Evolutionary conservation across 2,329 filamentous ascomycete species (phyloP).

Genomic region (Phialophora chinensis): DNA sequence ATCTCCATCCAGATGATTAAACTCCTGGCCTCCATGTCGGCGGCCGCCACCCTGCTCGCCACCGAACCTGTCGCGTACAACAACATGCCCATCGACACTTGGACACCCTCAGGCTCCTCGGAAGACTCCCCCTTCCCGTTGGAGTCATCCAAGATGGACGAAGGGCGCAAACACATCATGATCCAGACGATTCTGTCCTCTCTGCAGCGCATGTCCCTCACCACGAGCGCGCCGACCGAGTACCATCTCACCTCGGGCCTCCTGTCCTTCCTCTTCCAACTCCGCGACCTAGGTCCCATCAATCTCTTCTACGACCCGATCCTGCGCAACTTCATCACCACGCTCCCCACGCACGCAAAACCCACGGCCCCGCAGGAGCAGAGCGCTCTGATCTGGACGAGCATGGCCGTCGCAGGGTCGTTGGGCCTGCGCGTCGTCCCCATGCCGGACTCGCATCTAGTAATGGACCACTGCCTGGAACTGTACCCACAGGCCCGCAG

Average conservation of each 20-base stretch:
- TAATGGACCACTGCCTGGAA: constrained; percentile 32
- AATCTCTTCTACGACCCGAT: constrained; percentile 38
- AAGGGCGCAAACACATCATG: constrained; percentile 24
- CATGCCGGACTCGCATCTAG: constrained; percentile 30
- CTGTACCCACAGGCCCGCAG: constrained; percentile 27
- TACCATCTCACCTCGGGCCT: constrained; percentile 32
- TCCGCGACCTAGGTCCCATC: constrained; percentile 28
- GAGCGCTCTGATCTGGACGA: constrained; percentile 32
- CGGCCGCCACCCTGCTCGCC: constrained; percentile 13
- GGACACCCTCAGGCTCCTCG: neutral
- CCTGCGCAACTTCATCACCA: constrained; percentile 34
- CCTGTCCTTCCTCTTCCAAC: constrained; percentile 34
- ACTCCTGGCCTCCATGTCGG: constrained; percentile 30
- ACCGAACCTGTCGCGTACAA: constrained; percentile 11
- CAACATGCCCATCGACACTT: constrained; percentile 8
- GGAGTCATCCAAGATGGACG: constrained; percentile 10
- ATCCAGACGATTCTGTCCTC: constrained; percentile 34
- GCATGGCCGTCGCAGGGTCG: constrained; percentile 32
- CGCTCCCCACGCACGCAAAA: constrained; percentile 28
- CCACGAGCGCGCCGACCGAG: constrained; percentile 25
- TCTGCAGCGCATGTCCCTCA: constrained; percentile 36
- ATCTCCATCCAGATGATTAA: constrained; percentile 37
- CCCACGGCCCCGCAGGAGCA: constrained; percentile 25
- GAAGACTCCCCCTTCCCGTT: neutral
- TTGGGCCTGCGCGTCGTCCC: constrained; percentile 30